Base-by-base conservation (phyloP, 164 flowering plant species). In the Sextonia rubra region DNA sequence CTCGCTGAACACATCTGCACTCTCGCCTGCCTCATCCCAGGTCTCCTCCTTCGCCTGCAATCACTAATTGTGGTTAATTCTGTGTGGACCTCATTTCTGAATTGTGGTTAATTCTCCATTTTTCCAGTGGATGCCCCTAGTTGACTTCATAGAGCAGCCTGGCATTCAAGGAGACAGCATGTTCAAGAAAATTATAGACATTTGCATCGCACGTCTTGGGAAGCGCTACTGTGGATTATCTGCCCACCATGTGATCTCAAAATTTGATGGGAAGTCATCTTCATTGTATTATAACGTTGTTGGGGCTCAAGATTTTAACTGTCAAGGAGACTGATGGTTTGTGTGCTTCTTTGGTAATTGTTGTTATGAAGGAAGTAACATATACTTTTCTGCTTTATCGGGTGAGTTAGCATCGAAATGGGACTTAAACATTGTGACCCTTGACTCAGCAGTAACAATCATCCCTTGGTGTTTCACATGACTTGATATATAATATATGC, bases 61-160 rank as follows among this genome's bases (percentile, higher is more conserved):
- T n/a, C n/a, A n/a, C n/a, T n/a, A n/a, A n/a, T n/a, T n/a, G n/a
- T n/a, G n/a, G n/a, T n/a, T n/a, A n/a, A 22, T 61, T 7, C 17
- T 61, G 15, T 22, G 14, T 9, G 27, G 25, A 61, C 9, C 15
- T 71, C 29, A 32, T 25, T 71, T 4, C 47, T n/a, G 60, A 48
- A 64, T 25, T 11, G 24, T 12, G 7, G n/a, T 12, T 64, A 2
- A 11, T 52, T 12, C 49, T 52, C 32, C n/a, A 24, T 25, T 70
- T 24, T 18, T 73, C 68, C 86, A 92, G 98, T 94, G 98, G 98
- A 92, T 92, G 97, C 92, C 97, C 18, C 77, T 94, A 1, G 80
- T 23, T 64, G 95, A 94, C 68, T 91, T 92, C 77, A 82, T 86
- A 14, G 85, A 83, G 79, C 98, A 92, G 62, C 91, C 91, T 18